Conservation (phyloP, 2,329 filamentous ascomycete species). For the Aspergillus amoenus region DNA sequence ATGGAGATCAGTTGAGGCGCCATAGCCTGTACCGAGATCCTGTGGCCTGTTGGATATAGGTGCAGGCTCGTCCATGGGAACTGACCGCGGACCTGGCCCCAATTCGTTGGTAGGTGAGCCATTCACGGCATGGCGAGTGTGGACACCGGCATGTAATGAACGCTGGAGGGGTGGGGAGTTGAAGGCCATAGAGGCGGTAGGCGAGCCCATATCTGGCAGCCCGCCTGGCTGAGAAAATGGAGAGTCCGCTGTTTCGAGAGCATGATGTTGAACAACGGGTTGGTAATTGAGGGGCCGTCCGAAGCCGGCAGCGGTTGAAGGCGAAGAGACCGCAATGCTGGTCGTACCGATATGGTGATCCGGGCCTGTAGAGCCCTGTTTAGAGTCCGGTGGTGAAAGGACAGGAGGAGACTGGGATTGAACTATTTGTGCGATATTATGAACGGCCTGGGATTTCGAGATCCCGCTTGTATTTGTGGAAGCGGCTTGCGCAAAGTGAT, state of each 20-base stretch:
- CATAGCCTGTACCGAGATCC: constrained; percentile 15
- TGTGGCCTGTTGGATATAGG: constrained; percentile 15
- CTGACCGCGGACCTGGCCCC: constrained; percentile 14
- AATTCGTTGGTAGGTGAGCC: constrained; percentile 17
- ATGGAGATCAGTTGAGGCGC: constrained; percentile 20
- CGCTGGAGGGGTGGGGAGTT: constrained; percentile 24
- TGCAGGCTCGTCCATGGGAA: constrained; percentile 7
- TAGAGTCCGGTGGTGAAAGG: constrained; percentile 11
- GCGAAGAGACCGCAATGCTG: constrained; percentile 27
- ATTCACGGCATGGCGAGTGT: constrained; percentile 13
- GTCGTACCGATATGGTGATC: constrained; percentile 9
- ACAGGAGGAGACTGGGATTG: constrained; percentile 4
- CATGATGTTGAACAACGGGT: constrained; percentile 25
- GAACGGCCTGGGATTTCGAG: constrained; percentile 18
- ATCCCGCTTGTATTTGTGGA: constrained; percentile 20
- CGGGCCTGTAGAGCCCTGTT: constrained; percentile 10
- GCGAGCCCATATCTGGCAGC: constrained; percentile 28
- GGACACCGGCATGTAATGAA: constrained; percentile 18
- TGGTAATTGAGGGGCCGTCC: constrained; percentile 24
- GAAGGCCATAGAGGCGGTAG: constrained; percentile 28
- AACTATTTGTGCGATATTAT: constrained; percentile 19
- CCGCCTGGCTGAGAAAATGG: constrained; percentile 27
- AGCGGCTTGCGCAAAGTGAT: constrained; percentile 41
- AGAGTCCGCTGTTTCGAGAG: constrained; percentile 23
- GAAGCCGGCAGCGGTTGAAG: constrained; percentile 26